A percentile compares a stretch with the other conserved stretches of the same genome.
Conservation (phyloP, 495 filamentous ascomycete species). For the Hamigera avellanea region DNA sequence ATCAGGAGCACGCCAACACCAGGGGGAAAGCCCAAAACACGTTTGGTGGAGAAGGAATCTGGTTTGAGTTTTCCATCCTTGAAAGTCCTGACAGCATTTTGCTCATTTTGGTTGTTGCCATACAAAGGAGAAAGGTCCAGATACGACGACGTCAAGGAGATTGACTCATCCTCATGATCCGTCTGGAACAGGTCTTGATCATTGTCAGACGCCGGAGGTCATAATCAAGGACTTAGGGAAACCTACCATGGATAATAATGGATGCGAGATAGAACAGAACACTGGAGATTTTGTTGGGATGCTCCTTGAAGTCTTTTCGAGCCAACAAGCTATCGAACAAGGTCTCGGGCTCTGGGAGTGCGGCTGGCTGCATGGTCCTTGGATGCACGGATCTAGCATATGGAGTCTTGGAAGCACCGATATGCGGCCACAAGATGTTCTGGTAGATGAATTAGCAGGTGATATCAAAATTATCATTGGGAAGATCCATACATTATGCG, state of each 20-base stretch:
- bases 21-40: conserved; percentile 70
- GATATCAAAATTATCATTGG: not conserved
- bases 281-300: conserved; percentile 75
- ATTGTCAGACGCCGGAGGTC: conserved; percentile 10
- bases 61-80: conserved; percentile 76
- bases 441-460: conserved; percentile 10
- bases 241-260: conserved; percentile 73
- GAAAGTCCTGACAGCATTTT: conserved; percentile 64
- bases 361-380: conserved; percentile 46
- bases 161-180: conserved; percentile 40
- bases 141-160: conserved; percentile 70
- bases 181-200: conserved; percentile 50
- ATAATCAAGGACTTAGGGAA: not conserved
- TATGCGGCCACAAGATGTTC: conserved; percentile 48
- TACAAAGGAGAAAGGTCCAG: conserved; percentile 79
- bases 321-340: conserved; percentile 70
- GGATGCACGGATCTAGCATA: conserved; percentile 68
- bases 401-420: conserved; percentile 50
- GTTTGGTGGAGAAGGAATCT: conserved; percentile 68
- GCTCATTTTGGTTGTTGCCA: conserved; percentile 67
- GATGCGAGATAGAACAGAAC: conserved; percentile 82
- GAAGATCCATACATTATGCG: conserved; percentile 40
- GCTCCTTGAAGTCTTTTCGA: conserved; percentile 48
- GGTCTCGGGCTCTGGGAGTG: conserved; percentile 61
- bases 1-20: conserved; percentile 70